phyloP scores from a whole-genome alignment of 2,329 filamentous ascomycete species.

The Didymella lethalis region DNA sequence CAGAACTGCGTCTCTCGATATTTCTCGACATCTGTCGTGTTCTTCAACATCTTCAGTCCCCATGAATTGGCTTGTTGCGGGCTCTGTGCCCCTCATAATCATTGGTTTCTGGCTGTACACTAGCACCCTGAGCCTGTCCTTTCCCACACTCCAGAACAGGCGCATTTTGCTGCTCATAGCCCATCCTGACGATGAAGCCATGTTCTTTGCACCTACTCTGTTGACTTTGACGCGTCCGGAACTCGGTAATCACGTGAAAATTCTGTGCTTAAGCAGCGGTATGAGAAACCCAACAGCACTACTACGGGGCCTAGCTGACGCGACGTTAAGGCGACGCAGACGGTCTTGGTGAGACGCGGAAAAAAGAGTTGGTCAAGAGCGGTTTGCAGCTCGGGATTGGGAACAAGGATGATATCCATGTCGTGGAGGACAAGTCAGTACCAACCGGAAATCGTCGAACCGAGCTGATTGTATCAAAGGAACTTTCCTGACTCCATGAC shows the following conservation, averaged over 20 bases:
- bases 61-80: conserved; percentile 54
- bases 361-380: conserved; percentile 83
- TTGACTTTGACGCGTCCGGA: conserved; percentile 82
- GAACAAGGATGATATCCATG: conserved; percentile 78
- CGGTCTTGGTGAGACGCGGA: conserved; percentile 82
- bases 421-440: conserved; percentile 76
- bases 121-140: conserved; percentile 55
- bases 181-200: conserved; percentile 97
- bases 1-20: neutral
- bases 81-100: conserved; percentile 53
- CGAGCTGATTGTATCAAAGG: conserved; percentile 39
- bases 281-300: conserved; percentile 25
- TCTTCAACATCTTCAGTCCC: neutral
- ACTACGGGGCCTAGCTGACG: neutral
- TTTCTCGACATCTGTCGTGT: no score
- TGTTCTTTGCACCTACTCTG: conserved; percentile 96
- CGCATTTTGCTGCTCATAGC: conserved; percentile 92
- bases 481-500: conserved; percentile 93
- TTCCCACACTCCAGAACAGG: conserved; percentile 79
- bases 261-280: conserved; percentile 90
- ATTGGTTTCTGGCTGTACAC: conserved; percentile 59
- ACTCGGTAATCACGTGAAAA: conserved; percentile 89
- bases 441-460: neutral
- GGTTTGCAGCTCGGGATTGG: conserved; percentile 78
- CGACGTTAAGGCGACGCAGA: conserved; percentile 74